Evolutionary conservation across 371 early-diverging fungal species (phyloP), one percentile per base, ranked within the genome.

Genomic region (Rhizomucor miehei): DNA sequence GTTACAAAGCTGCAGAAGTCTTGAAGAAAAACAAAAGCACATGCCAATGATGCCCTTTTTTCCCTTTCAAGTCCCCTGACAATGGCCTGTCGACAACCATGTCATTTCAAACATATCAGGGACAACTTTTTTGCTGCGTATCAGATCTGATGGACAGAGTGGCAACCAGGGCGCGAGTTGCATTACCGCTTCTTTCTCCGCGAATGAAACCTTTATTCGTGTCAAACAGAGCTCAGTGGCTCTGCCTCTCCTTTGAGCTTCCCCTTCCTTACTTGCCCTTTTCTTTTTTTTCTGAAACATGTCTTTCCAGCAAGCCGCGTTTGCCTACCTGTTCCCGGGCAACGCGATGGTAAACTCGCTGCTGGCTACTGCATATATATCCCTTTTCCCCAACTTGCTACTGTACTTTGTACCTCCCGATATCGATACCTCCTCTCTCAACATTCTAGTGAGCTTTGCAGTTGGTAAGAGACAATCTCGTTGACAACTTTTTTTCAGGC

Each of bases 401-500:
- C 75, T 92, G 10, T 86, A 89, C 47, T 89, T 90, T 58, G 89
- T 91, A 10, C 92, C 92, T 23, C 83, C 89, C 48, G 79, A 89
- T 59, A 90, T 91, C 62, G 70, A 87, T 34, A 82, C 83, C 37
- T 76, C 78, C 37, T 75, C 83, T 16, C 75, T 92, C 43, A 88
- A 90, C 59, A 72, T 84, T 1, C 70, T 92, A 57, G 93, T 92
- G 34, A 85, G 87, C 39, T 91, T 92, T 75, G 92, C 92, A 0
- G 89, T 91, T 24, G 92, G 77, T 77, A 69, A 65, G 54, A 14
- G 54, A 14, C 14, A 11, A 37, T 45, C 17, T 13, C 24, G 8
- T 58, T 37, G 13, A 16, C 1, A 44, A 25, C 9, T 34, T 11
- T 5, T 10, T 43, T 44, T 25, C 8, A 19, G 23, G 10, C 19